phyloP scores from a whole-genome alignment of 805 yeast genomes.

The Lachancea fermentati region DNA sequence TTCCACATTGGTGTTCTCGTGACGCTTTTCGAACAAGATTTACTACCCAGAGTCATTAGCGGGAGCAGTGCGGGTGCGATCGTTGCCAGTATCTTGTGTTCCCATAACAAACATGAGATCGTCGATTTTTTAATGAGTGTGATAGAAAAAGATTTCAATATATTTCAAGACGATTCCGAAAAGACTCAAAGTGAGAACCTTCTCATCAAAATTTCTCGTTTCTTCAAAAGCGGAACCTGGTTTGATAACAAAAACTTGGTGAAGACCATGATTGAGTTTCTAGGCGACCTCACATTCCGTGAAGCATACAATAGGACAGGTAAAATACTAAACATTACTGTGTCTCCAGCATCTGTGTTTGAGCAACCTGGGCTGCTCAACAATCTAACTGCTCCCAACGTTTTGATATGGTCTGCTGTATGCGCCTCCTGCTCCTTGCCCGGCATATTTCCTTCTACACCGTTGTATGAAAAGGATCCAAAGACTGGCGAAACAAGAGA shows the following conservation, averaged over 20 bases:
- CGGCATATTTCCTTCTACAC: slow-evolving; percentile 79
- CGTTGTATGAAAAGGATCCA: slow-evolving; percentile 77
- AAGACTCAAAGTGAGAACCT: slow-evolving; percentile 48
- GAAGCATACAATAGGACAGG: slow-evolving; percentile 96
- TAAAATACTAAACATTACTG: slow-evolving; percentile 86
- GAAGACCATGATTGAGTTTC: slow-evolving; percentile 65
- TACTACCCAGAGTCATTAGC: slow-evolving; percentile 81
- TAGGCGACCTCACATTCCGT: slow-evolving; percentile 87
- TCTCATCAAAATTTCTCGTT: slow-evolving; percentile 45
- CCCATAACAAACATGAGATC: slow-evolving; percentile 70
- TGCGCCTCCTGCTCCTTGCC: slow-evolving; percentile 95
- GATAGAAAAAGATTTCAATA: slow-evolving; percentile 41
- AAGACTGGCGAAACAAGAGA: slow-evolving; percentile 66
- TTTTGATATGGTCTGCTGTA: slow-evolving; percentile 80
- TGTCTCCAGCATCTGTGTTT: slow-evolving; percentile 83
- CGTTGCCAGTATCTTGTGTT: slow-evolving; percentile 82
- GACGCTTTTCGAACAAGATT: slow-evolving; percentile 64
- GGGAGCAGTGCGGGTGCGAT: slow-evolving; percentile 97
- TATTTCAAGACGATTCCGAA: slow-evolving; percentile 52
- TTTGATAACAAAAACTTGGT: slow-evolving; percentile 71
- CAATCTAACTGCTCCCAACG: slow-evolving; percentile 75
- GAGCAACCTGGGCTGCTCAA: slow-evolving; percentile 85
- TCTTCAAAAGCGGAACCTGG: slow-evolving; percentile 84
- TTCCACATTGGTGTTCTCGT: slow-evolving; percentile 89
- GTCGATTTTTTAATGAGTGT: slow-evolving; percentile 45